Conservation (phyloP, 2,329 filamentous ascomycete species). For the Xylaria sp. region DNA sequence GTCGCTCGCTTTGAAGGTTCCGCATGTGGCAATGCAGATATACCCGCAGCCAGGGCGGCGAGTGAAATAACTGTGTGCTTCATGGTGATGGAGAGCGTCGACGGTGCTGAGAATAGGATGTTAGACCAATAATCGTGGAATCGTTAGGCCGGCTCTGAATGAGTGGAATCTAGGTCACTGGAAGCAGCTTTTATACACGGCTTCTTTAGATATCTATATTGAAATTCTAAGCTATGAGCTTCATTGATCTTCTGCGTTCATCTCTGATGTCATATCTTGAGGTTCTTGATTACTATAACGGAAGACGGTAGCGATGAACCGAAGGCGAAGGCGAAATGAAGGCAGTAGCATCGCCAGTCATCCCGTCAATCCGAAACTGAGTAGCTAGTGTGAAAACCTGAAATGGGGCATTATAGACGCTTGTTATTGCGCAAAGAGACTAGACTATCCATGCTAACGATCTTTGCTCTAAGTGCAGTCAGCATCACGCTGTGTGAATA, state of each 20-base stretch:
- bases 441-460: too few relatives aligned
- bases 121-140: background rate
- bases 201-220: background rate
- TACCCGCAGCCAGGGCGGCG: slow-evolving; percentile 6
- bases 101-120: background rate
- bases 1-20: slow-evolving; percentile 19
- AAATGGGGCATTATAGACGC: too few relatives aligned
- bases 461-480: background rate
- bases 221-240: background rate
- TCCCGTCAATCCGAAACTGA: slow-evolving; percentile 17
- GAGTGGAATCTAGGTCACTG: background rate
- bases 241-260: background rate
- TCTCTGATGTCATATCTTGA: slow-evolving; percentile 28
- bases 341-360: background rate
- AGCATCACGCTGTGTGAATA: slow-evolving; percentile 14
- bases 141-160: background rate
- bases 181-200: slow-evolving; percentile 6
- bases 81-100: slow-evolving; percentile 20
- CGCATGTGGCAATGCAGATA: slow-evolving; percentile 23
- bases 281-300: slow-evolving; percentile 9
- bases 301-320: slow-evolving; percentile 5
- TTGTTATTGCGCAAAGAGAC: too few relatives aligned
- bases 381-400: background rate
- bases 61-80: slow-evolving; percentile 28
- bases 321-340: slow-evolving; percentile 3